These are phyloP conservation scores for Hordeum marinum DNA, from an alignment of 176 grass and related monocot species.

Conservation along the genomic window DNA sequence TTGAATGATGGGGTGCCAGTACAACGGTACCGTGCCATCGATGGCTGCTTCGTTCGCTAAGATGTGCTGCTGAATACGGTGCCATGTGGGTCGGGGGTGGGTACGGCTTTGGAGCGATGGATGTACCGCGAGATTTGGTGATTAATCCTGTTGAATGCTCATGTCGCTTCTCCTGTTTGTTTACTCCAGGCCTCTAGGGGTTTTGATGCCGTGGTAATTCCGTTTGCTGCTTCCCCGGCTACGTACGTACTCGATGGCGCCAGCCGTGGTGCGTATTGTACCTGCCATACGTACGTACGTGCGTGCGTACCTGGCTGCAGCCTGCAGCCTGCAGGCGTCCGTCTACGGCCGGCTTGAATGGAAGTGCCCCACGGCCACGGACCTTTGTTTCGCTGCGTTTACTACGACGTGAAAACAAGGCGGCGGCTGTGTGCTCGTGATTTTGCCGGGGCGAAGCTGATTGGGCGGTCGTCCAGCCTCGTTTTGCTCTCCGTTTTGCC, in stretches of 20 bases:
- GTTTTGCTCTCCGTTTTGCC: background rate
- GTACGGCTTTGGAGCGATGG: background rate
- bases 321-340: too few relatives aligned
- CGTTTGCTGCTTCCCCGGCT: background rate
- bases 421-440: background rate
- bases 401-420: background rate
- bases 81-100: background rate
- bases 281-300: background rate
- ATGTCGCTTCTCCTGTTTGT: background rate
- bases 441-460: too few relatives aligned
- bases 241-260: background rate
- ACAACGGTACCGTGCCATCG: too few relatives aligned
- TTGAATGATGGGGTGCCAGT: background rate
- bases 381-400: background rate
- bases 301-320: too few relatives aligned
- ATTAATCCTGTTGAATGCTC: conserved; percentile 10
- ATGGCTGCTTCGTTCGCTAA: background rate
- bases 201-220: background rate
- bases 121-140: background rate
- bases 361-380: background rate
- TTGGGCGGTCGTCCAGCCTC: background rate
- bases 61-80: background rate
- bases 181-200: too few relatives aligned
- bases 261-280: background rate
- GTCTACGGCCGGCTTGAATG: background rate